Conservation (phyloP, 331 rosid species). For the Prunus yedoensis region DNA sequence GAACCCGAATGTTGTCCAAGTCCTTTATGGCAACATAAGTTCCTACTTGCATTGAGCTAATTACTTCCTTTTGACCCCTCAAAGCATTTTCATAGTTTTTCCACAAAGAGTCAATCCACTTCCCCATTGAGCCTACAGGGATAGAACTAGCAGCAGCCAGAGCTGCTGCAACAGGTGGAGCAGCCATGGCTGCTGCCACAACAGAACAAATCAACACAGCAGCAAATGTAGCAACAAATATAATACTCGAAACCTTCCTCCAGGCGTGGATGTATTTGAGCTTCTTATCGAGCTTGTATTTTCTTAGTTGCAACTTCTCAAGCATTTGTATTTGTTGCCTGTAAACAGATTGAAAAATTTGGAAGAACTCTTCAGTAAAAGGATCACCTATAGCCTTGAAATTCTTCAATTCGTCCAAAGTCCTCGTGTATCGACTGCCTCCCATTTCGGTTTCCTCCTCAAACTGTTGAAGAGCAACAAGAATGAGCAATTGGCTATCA, state of each 20-base stretch:
- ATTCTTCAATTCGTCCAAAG: slow-evolving; percentile 69
- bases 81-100: slow-evolving; percentile 67
- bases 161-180: slow-evolving; percentile 83
- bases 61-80: slow-evolving; percentile 71
- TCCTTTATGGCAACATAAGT: slow-evolving; percentile 81
- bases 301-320: slow-evolving; percentile 64
- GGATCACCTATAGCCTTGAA: slow-evolving; percentile 82
- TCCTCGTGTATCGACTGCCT: slow-evolving; percentile 40
- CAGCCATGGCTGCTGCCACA: slow-evolving; percentile 86
- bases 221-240: slow-evolving; percentile 86
- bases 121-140: slow-evolving; percentile 83
- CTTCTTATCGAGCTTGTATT: slow-evolving; percentile 79
- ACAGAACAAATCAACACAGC: slow-evolving; percentile 86
- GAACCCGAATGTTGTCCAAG: slow-evolving; percentile 70
- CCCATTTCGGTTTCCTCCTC: slow-evolving; percentile 57
- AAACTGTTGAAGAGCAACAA: slow-evolving; percentile 73
- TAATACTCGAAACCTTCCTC: slow-evolving; percentile 83
- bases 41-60: slow-evolving; percentile 72
- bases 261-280: slow-evolving; percentile 58
- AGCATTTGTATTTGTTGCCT: slow-evolving; percentile 69
- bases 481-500: slow-evolving; percentile 75
- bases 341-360: slow-evolving; percentile 62
- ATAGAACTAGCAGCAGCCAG: slow-evolving; percentile 72
- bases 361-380: slow-evolving; percentile 75
- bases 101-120: slow-evolving; percentile 78